Conservation (phyloP, 2,329 filamentous ascomycete species). For the Cryphonectria parasitica region DNA sequence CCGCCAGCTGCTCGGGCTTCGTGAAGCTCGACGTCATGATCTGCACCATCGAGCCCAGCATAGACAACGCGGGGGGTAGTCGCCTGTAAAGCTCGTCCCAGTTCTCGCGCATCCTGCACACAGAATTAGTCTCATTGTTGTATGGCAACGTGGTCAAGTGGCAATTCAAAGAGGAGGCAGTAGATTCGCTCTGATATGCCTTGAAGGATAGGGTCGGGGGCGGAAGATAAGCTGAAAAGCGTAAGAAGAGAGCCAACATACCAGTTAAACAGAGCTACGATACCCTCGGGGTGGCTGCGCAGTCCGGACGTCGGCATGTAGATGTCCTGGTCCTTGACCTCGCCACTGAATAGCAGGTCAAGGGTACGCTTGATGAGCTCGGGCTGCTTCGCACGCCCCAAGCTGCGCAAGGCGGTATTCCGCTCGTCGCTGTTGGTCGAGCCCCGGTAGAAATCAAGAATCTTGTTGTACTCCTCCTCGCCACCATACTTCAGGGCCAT, state of each 20-base stretch:
- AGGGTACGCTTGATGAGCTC: slow-evolving; percentile 83
- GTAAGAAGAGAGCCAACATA: neutral
- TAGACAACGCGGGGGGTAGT: slow-evolving; percentile 82
- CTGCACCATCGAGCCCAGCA: slow-evolving; percentile 82
- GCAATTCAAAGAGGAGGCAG: neutral
- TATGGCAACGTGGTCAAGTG: no score
- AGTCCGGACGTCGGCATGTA: slow-evolving; percentile 86
- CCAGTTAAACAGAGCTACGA: slow-evolving; percentile 81
- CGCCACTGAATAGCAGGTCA: slow-evolving; percentile 71
- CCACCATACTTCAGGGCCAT: slow-evolving; percentile 85
- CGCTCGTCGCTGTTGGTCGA: slow-evolving; percentile 84
- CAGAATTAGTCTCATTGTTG: neutral
- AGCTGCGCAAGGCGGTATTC: slow-evolving; percentile 82
- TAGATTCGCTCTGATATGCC: neutral
- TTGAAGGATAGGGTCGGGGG: neutral
- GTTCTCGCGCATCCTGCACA: slow-evolving; percentile 68
- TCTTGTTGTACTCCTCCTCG: slow-evolving; percentile 80
- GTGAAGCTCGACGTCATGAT: slow-evolving; percentile 84
- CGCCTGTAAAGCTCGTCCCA: slow-evolving; percentile 84
- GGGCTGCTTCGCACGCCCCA: slow-evolving; percentile 78
- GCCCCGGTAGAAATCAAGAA: slow-evolving; percentile 75
- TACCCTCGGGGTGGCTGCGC: slow-evolving; percentile 75
- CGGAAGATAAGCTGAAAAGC: neutral
- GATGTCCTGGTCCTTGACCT: slow-evolving; percentile 93
- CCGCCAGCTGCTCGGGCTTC: slow-evolving; percentile 71